Percentiles rank a stretch among this genome's conserved stretches.
These are phyloP conservation scores for Fusarium illudens DNA, from an alignment of 2,329 filamentous ascomycete genomes.

Conservation along the genomic window DNA sequence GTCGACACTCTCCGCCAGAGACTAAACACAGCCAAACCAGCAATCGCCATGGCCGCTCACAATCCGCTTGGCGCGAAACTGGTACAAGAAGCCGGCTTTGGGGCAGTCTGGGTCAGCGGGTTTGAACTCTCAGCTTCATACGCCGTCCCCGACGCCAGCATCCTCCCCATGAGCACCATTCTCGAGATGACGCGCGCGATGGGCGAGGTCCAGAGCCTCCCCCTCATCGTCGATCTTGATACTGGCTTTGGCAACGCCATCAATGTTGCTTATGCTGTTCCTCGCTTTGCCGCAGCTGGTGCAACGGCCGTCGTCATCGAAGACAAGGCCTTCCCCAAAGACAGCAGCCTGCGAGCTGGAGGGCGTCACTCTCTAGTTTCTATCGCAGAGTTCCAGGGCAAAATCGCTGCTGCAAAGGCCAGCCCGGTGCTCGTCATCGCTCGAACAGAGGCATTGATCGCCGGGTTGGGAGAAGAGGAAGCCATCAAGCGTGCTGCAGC, in stretches of 20 bases:
- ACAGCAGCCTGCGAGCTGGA: background rate
- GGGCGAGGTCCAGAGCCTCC: background rate
- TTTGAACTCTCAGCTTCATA: slow-evolving; percentile 25
- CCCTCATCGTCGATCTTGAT: background rate
- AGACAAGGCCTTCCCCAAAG: background rate
- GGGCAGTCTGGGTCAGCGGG: slow-evolving; percentile 25
- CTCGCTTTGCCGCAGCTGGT: background rate
- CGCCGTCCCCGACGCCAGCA: slow-evolving; percentile 24
- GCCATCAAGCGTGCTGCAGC: background rate
- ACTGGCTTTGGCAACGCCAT: background rate
- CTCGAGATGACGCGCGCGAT: background rate
- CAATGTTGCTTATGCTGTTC: background rate
- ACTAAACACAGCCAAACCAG: background rate
- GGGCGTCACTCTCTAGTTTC: background rate
- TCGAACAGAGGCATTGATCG: background rate
- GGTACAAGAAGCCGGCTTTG: slow-evolving; percentile 14
- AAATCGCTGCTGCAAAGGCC: background rate
- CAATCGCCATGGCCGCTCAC: background rate
- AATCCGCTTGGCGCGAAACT: background rate
- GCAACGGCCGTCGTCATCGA: background rate
- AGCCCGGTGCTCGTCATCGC: background rate
- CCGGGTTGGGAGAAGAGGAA: background rate
- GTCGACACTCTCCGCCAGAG: background rate
- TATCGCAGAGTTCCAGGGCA: background rate
- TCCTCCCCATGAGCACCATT: background rate